Evolutionary conservation across 345 rosid species (phyloP).

Genomic region (Gossypium raimondii): DNA sequence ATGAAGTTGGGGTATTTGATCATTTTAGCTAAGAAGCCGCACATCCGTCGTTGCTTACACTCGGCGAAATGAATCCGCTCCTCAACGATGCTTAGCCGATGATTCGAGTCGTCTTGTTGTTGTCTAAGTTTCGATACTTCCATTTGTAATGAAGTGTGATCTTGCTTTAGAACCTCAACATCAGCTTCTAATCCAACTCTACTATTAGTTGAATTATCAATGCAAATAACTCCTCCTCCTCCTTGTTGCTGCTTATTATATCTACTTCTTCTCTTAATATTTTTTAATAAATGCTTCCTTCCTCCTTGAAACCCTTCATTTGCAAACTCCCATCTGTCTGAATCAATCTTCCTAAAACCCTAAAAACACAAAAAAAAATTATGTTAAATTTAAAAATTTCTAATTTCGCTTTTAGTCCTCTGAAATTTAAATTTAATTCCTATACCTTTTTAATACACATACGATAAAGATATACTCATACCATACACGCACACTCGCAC

Average conservation of each 20-base stretch:
- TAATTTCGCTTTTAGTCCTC: background rate
- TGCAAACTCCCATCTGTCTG: slow-evolving; percentile 65
- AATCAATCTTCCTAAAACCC: slow-evolving; percentile 65
- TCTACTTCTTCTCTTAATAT: slow-evolving; percentile 51
- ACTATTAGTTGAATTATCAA: slow-evolving; percentile 3
- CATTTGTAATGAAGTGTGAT: slow-evolving; percentile 31
- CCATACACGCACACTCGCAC: too few relatives aligned
- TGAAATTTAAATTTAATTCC: too few relatives aligned
- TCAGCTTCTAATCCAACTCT: slow-evolving; percentile 25
- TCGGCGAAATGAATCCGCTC: slow-evolving; percentile 37
- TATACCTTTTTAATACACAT: too few relatives aligned
- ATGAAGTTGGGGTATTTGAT: slow-evolving; percentile 35
- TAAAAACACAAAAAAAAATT: slow-evolving; percentile 13
- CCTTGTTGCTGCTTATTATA: slow-evolving; percentile 25
- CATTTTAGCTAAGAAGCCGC: slow-evolving; percentile 45
- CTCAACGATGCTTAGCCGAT: slow-evolving; percentile 29
- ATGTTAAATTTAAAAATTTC: background rate
- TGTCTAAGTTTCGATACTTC: slow-evolving; percentile 43
- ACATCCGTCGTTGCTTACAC: slow-evolving; percentile 44
- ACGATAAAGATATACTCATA: too few relatives aligned
- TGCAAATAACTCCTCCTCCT: background rate
- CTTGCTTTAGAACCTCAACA: slow-evolving; percentile 38
- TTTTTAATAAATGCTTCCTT: slow-evolving; percentile 55
- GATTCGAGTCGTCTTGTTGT: slow-evolving; percentile 37
- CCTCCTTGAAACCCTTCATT: slow-evolving; percentile 54